Conservation (phyloP, 805 yeast genomes). For the Wickerhamomyces bisporus region DNA sequence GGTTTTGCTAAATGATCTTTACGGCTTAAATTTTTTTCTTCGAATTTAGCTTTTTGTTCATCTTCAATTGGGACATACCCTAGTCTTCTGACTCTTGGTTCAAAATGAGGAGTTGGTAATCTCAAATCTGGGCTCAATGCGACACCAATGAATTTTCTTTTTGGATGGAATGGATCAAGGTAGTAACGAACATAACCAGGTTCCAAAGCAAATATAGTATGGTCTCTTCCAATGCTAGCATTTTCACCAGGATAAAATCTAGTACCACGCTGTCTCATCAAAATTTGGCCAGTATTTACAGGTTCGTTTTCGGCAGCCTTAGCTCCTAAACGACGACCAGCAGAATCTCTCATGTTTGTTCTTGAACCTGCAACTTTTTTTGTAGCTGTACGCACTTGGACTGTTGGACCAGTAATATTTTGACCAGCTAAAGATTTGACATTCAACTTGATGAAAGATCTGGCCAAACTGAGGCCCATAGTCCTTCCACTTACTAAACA, state of each 20-base stretch:
- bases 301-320: conserved; percentile 72
- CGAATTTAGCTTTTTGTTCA: conserved; percentile 46
- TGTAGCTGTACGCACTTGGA: conserved; percentile 77
- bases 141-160: conserved; percentile 84
- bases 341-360: conserved; percentile 89
- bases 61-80: conserved; percentile 59
- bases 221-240: conserved; percentile 86
- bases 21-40: conserved; percentile 58
- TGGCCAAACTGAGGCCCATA: conserved; percentile 6
- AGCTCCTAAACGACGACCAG: conserved; percentile 91
- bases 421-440: conserved; percentile 1
- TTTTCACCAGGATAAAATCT: conserved; percentile 93
- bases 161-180: conserved; percentile 94
- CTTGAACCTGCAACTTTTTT: conserved; percentile 94
- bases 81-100: conserved; percentile 81
- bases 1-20: conserved; percentile 59
- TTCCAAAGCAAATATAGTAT: conserved; percentile 84
- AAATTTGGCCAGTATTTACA: conserved; percentile 79
- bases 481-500: conserved; percentile 11
- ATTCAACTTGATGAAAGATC: conserved; percentile 12
- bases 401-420: conserved; percentile 6
- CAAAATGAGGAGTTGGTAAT: conserved; percentile 87
- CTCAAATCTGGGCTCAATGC: conserved; percentile 58
- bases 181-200: conserved; percentile 93
- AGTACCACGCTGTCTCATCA: conserved; percentile 94